These are phyloP conservation scores for Coniochaeta ligniaria DNA, from an alignment of 2,329 filamentous ascomycete species.

Conservation along the genomic window DNA sequence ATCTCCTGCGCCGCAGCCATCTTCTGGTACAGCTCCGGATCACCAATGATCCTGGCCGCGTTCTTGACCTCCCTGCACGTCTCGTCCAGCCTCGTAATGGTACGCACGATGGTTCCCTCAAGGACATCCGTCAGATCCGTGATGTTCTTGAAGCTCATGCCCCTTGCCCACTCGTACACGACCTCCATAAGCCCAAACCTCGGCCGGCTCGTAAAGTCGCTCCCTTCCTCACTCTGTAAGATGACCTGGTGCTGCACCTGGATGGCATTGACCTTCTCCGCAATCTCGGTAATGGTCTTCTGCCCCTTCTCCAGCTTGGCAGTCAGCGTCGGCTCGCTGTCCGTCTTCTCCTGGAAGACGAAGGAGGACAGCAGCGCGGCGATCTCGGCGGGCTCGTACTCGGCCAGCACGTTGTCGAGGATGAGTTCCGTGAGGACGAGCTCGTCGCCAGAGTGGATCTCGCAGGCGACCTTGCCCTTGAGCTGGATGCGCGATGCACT, in stretches of 20 bases:
- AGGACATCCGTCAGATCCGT: constrained; percentile 93
- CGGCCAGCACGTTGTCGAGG: constrained; percentile 90
- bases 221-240: constrained; percentile 79
- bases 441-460: constrained; percentile 95
- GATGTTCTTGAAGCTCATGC: constrained; percentile 98
- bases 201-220: constrained; percentile 81
- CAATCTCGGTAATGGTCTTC: constrained; percentile 80
- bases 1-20: constrained; percentile 97
- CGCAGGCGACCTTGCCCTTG: constrained; percentile 97
- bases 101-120: constrained; percentile 93
- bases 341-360: constrained; percentile 96
- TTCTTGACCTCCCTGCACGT: constrained; percentile 97
- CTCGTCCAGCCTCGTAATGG: constrained; percentile 90
- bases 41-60: constrained; percentile 88
- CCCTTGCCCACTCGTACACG: constrained; percentile 95
- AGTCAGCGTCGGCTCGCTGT: constrained; percentile 71
- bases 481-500: constrained; percentile 80
- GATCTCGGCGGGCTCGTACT: constrained; percentile 94
- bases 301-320: constrained; percentile 75
- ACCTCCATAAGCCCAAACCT: constrained; percentile 95
- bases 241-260: constrained; percentile 92
- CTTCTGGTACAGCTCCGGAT: constrained; percentile 87
- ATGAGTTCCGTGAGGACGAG: constrained; percentile 93
- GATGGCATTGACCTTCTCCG: constrained; percentile 84
- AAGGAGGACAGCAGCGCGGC: constrained; percentile 89